Conservation (phyloP, 306 rosid species). For the Fagus sylvatica region DNA sequence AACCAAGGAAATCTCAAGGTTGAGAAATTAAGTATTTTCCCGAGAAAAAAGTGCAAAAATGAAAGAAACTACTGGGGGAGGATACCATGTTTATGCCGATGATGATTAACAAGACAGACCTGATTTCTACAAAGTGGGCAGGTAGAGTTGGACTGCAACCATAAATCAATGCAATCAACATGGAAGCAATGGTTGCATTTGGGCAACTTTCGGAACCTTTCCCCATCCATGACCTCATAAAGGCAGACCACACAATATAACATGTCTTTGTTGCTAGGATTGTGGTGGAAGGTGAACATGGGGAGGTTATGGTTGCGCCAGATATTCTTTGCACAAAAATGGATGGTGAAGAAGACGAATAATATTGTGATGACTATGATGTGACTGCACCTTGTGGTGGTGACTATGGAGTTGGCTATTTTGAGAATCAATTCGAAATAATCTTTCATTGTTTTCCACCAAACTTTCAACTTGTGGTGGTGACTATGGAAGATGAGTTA, state of each 20-base stretch:
- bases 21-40: slow-evolving; percentile 2
- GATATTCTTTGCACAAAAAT: not conserved
- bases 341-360: not conserved
- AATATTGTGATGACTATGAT: not conserved
- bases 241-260: slow-evolving; percentile 26
- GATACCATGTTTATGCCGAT: not conserved
- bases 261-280: not conserved
- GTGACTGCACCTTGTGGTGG: not conserved
- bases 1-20: not conserved
- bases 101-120: not conserved
- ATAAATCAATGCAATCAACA: slow-evolving; percentile 20
- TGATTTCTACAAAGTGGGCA: slow-evolving; percentile 29
- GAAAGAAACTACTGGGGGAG: slow-evolving; percentile 2
- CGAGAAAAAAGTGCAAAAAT: not conserved
- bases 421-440: not conserved
- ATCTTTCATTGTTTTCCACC: not conserved
- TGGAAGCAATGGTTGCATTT: slow-evolving; percentile 28
- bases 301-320: not conserved
- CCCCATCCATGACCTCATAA: slow-evolving; percentile 9
- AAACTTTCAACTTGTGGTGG: not conserved
- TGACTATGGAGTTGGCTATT: not conserved
- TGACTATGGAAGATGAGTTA: not conserved
- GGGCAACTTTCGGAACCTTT: slow-evolving; percentile 13
- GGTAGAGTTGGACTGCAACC: slow-evolving; percentile 16
- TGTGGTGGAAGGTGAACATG: not conserved